Conservation (phyloP, 352 stramenopile genomes). For the Thraustochytrium striatum region DNA sequence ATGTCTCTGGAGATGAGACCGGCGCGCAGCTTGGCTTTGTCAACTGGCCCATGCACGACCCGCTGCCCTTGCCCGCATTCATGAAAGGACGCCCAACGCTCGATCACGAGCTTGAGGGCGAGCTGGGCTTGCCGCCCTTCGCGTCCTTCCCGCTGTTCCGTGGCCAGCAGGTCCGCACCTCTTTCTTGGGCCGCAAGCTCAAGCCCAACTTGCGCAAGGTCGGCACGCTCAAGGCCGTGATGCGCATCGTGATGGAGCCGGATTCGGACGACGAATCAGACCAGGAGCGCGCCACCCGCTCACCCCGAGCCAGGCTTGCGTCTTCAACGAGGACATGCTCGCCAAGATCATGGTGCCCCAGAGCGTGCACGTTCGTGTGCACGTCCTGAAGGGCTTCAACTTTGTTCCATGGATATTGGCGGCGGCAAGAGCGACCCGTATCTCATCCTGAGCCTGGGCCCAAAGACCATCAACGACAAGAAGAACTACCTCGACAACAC, state of each 20-base stretch:
- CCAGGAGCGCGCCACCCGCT: too few relatives aligned
- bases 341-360: conserved; percentile 68
- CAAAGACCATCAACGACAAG: conserved; percentile 73
- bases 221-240: conserved; percentile 13
- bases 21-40: conserved; percentile 27
- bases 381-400: conserved; percentile 72
- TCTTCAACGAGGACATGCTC: conserved; percentile 48
- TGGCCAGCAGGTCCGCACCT: conserved; percentile 34
- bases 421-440: conserved; percentile 78
- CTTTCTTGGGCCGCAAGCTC: conserved; percentile 31
- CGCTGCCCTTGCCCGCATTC: conserved; percentile 30
- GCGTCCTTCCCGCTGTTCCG: conserved; percentile 22
- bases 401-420: conserved; percentile 72
- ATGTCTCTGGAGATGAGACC: background rate
- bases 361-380: conserved; percentile 74
- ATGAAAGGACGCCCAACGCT: conserved; percentile 28
- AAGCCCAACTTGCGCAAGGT: conserved; percentile 42
- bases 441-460: conserved; percentile 70
- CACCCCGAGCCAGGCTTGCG: too few relatives aligned
- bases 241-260: conserved; percentile 20
- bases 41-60: conserved; percentile 28
- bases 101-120: background rate
- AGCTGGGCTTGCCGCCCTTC: conserved; percentile 11
- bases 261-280: too few relatives aligned
- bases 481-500: conserved; percentile 70